phyloP scores from a whole-genome alignment of 106 monocot species.

The Narthecium ossifragum region DNA sequence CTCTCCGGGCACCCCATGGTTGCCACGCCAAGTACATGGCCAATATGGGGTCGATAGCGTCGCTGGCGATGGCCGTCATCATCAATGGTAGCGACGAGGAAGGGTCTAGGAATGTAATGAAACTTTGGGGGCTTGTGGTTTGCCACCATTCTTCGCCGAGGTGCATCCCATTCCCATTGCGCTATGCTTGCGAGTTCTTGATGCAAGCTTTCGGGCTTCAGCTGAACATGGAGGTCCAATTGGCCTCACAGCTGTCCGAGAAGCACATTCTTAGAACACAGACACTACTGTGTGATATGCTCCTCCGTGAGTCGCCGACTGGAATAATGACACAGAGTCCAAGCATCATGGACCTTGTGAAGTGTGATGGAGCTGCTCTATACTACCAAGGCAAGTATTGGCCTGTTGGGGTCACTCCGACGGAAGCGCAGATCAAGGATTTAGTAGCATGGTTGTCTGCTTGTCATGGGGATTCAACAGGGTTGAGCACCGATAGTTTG shows the following conservation, averaged over 20 bases:
- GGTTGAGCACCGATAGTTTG: conserved; percentile 87
- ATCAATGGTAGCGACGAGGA: conserved; percentile 61
- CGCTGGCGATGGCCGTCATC: conserved; percentile 79
- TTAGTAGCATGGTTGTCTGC: conserved; percentile 66
- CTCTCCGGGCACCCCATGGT: conserved; percentile 71
- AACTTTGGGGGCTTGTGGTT: conserved; percentile 91
- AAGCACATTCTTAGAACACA: conserved; percentile 86
- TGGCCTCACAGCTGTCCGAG: conserved; percentile 74
- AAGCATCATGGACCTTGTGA: conserved; percentile 92
- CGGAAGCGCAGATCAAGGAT: conserved; percentile 71
- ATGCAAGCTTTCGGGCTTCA: conserved; percentile 97
- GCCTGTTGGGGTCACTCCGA: conserved; percentile 64
- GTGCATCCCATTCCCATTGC: conserved; percentile 84
- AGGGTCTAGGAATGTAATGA: conserved; percentile 45
- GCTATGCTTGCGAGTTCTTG: conserved; percentile 95
- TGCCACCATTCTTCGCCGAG: conserved; percentile 92
- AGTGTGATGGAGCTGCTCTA: conserved; percentile 88
- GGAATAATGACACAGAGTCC: conserved; percentile 91
- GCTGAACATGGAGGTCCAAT: conserved; percentile 90
- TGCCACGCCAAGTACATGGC: conserved; percentile 92
- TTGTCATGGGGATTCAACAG: conserved; percentile 73
- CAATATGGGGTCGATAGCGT: conserved; percentile 87
- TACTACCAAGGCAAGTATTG: conserved; percentile 75
- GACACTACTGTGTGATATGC: conserved; percentile 87
- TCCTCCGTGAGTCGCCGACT: conserved; percentile 70